Base-by-base conservation (phyloP, 2,329 filamentous ascomycete genomes). In the Thielaviopsis euricoi region DNA sequence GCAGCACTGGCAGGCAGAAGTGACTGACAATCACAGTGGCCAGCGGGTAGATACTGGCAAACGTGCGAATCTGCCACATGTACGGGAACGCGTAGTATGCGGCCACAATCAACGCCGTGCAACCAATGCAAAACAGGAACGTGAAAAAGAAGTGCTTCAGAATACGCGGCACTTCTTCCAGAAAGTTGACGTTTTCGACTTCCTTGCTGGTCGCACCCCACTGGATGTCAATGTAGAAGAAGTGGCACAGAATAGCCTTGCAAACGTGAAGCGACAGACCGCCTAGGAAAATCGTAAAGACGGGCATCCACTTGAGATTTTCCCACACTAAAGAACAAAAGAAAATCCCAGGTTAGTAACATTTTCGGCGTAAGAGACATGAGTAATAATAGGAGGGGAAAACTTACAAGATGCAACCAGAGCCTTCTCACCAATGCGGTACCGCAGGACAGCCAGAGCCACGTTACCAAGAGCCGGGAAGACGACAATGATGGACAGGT, bases 401-500 rank as follows among this genome's bases (percentile, higher is more conserved):
- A 50, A 61, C 62, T 64, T 60, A 64, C 62, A 12, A 12, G 62
- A 64, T 17, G 65, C 63, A 51, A 81, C 65, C 26, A 84, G 71
- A 1, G 68, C 68, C 59, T 73, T 69, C 64, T 83, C 77, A 52
- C 74, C 75, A 37, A 79, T 74, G 49, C 83, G 76, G 68, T 86
- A 84, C 37, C 83, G 77, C 51, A 85, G 73, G 22, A 82, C 69
- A 2, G 81, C 82, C 9, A 86, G 73, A 15, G 79, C 69, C 55
- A 85, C 58, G 64, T 82, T 83, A 17, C 80, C 81, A 4, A 83
- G 68, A 3, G 73, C 74, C 55, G 78, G 81, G 71, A 86, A 87
- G 55, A 87, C 76, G 57, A 85, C 71, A 56, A 86, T 69, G 62
- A 86, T 77, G 13, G 76, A 74, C 63, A 84, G 74, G 67, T 78